Base-by-base conservation (phyloP, 306 rosid genomes). In the Potentilla sterilis region DNA sequence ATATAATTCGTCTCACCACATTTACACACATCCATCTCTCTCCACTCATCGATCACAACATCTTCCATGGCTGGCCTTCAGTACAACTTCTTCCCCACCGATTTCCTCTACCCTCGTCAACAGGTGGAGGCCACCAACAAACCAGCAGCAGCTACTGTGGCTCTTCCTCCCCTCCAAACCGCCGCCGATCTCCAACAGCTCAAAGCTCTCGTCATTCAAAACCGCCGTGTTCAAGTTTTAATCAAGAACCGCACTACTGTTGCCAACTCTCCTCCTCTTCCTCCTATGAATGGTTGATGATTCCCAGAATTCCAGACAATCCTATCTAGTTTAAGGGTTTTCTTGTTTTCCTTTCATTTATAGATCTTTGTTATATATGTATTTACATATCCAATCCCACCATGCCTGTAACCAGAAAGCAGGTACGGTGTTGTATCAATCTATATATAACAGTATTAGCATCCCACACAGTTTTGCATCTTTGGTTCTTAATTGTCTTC, bases 21-120 rank as follows among this genome's bases (percentile, higher is more conserved):
- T 47, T 46, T n/a, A 14, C 19, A 48, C 0, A 14, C 54, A 48
- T 15, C 3, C 54, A 1, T 48, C 54, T 48, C 19, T 48, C 19
- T 15, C 54, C 19, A 15, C 54, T 48, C 6, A 42, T 4, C 12
- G 4, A 12, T 48, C n/a, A 48, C 16, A 14, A 1, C 16, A 48
- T 48, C 54, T 54, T 54, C 55, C 67, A 78, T 78, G 82, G 82
- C 77, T 0, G 82, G 82, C 41, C 82, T 78, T 62, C 82, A 78
- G 47, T 78, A 78, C 77, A 72, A 72, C 52, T 78, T 78, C 41
- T 78, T 78, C 49, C 81, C 81, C 18, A 78, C 81, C 8, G 81
- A 78, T 48, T 78, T 78, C 62, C 21, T 72, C 8, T 78, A 72
- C 72, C 82, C 82, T 72, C 82, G 77, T 24, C 62, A 9, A 15